A percentile compares a stretch with the other conserved stretches of the same genome.
These are phyloP conservation scores for Chlamydomonas applanata DNA, from an alignment of 139 green algal species.

Conservation along the genomic window DNA sequence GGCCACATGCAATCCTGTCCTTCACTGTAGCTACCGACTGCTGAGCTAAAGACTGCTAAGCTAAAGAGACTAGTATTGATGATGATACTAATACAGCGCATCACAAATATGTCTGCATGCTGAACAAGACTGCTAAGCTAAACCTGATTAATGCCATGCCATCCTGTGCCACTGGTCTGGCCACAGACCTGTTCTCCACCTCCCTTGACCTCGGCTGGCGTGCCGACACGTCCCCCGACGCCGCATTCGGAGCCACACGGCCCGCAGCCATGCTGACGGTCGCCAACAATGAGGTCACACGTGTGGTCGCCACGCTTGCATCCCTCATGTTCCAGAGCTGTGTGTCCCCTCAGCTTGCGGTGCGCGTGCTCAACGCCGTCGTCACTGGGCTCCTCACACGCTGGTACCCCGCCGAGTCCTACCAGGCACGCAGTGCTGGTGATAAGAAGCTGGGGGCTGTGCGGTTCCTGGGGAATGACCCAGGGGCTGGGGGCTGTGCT, in stretches of 20 bases:
- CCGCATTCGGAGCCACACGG: slow-evolving; percentile 4
- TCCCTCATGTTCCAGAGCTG: slow-evolving; percentile 55
- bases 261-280: slow-evolving; percentile 52
- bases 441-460: no score
- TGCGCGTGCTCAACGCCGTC: slow-evolving; percentile 23
- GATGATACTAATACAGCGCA: no score
- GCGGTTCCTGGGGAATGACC: no score
- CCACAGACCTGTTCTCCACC: slow-evolving; percentile 7
- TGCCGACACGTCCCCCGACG: background rate
- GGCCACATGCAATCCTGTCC: no score
- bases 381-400: background rate
- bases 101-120: no score
- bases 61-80: no score
- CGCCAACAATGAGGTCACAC: slow-evolving; percentile 63
- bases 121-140: no score
- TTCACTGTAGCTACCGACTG: no score
- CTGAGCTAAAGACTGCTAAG: no score
- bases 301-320: slow-evolving; percentile 50
- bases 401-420: background rate
- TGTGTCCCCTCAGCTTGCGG: slow-evolving; percentile 52
- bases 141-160: background rate
- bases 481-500: no score
- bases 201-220: slow-evolving; percentile 15
- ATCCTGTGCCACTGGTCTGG: background rate
- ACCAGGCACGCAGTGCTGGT: background rate